Evolutionary conservation across 2,329 filamentous ascomycete genomes (phyloP).

Genomic region (Cladosporium halotolerans): DNA sequence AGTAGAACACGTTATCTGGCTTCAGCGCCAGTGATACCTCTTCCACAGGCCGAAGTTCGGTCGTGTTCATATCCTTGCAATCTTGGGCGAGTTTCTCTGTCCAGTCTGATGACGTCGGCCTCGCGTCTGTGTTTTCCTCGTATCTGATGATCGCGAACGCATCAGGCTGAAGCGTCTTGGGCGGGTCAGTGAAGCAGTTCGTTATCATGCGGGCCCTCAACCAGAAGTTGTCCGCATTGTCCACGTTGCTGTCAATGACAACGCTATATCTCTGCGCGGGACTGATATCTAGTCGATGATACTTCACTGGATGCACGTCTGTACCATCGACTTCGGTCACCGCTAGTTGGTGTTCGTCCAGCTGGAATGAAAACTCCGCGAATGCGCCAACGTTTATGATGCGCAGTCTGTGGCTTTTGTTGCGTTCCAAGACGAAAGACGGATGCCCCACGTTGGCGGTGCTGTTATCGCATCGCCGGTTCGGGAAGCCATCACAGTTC

Average conservation of each 20-base stretch:
- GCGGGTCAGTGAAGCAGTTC: constrained; percentile 52
- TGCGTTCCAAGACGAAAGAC: constrained; percentile 33
- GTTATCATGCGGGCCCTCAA: constrained; percentile 55
- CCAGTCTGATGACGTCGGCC: constrained; percentile 45
- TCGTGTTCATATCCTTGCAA: constrained; percentile 48
- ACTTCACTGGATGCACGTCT: constrained; percentile 49
- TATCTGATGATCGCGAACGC: constrained; percentile 48
- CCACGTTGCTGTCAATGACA: constrained; percentile 48
- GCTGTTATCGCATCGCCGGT: constrained; percentile 32
- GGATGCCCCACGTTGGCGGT: constrained; percentile 24
- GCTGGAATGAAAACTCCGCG: constrained; percentile 58
- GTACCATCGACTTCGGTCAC: constrained; percentile 64
- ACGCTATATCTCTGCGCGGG: constrained; percentile 67
- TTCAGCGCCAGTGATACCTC: constrained; percentile 37
- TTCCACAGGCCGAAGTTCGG: constrained; percentile 41
- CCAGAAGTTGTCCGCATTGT: constrained; percentile 32
- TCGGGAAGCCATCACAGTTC: constrained; percentile 33
- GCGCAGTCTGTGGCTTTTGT: constrained; percentile 52
- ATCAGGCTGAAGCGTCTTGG: constrained; percentile 41
- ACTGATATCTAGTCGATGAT: constrained; percentile 55
- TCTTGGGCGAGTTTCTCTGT: constrained; percentile 42
- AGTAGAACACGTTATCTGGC: constrained; percentile 49
- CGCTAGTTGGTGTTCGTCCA: constrained; percentile 58
- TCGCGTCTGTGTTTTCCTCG: constrained; percentile 11
- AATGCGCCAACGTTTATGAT: constrained; percentile 60